Evolutionary conservation across 148 eudicot genomes (phyloP), one percentile per base, ranked within the genome.

Genomic region (Cornus controversa): DNA sequence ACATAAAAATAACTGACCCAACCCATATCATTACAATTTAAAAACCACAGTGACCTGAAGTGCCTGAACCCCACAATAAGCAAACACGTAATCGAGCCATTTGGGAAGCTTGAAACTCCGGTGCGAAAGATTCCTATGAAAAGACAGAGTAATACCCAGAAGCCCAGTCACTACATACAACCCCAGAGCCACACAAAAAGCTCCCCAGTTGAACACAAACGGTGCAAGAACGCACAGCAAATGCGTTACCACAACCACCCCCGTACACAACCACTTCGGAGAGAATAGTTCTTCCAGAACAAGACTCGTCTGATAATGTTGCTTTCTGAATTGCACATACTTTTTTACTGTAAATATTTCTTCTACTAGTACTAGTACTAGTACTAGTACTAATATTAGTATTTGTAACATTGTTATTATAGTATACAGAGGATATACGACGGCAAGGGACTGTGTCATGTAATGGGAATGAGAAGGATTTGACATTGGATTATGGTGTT

Each of bases 41-140:
- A 60, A n/a, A 60, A n/a, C 23, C 25, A 58, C 8, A 10, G 66
- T 29, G 22, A 93, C 98, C 96, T 90, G 96, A 75, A 91, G 90
- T 15, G 94, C 96, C 62, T 80, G 88, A 77, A 75, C 88, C 0
- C 98, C 97, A 79, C 87, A 92, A 79, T 94, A 92, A 0, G 96
- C 97, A 76, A 82, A 91, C 11, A 90, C 78, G 77, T 94, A 94
- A 79, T 94, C 98, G 14, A 92, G 93, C 98, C 96, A 91, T 80
- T 90, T 94, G 16, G 93, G 94, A 27, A 92, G 86, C 84, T 76
- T 89, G 71, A 94, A 94, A 78, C 96, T 91, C 66, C 86, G 28
- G 75, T 94, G 98, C 71, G 96, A 83, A 62, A 92, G 87, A 85
- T 91, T 86, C 75, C 98, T 79, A 47, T 94, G 98, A 78, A 72